phyloP scores from a whole-genome alignment of 257 asterid genomes.

The Solanum megistacrolobum region DNA sequence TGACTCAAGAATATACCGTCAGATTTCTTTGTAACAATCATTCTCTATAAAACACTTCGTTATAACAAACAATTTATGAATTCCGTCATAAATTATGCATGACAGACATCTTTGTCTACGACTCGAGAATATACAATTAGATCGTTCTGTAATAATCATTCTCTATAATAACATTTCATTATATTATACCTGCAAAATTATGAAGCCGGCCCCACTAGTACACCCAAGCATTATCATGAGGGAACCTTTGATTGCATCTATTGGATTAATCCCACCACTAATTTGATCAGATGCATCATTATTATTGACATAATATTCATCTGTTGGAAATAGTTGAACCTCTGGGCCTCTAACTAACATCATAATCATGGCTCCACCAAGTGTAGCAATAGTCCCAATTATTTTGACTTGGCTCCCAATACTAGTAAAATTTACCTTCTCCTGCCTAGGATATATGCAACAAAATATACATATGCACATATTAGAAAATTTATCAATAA shows the following conservation, averaged over 20 bases:
- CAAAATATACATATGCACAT: neutral
- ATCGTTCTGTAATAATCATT: neutral
- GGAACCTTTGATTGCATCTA: slow-evolving; percentile 65
- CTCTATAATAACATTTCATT: neutral
- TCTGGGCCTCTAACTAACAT: slow-evolving; percentile 58
- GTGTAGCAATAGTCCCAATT: slow-evolving; percentile 63
- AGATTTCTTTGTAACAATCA: too few species aligned
- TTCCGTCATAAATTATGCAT: too few species aligned
- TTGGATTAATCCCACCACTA: slow-evolving; percentile 26
- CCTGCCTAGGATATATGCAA: slow-evolving; percentile 36
- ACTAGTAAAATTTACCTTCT: slow-evolving; percentile 55
- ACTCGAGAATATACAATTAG: neutral
- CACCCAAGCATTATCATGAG: slow-evolving; percentile 67
- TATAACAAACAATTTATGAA: too few species aligned
- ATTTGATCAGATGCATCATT: slow-evolving; percentile 3
- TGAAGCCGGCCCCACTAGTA: slow-evolving; percentile 74
- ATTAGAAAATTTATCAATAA: neutral
- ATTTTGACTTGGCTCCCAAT: slow-evolving; percentile 82
- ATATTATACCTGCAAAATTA: slow-evolving; percentile 63
- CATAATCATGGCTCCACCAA: slow-evolving; percentile 96
- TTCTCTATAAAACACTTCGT: too few species aligned
- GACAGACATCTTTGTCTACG: neutral
- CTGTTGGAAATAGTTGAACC: slow-evolving; percentile 64
- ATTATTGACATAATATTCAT: neutral
- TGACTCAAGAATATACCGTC: neutral